These are phyloP conservation scores for Colletotrichum chrysophilum DNA, from an alignment of 2,329 filamentous ascomycete genomes.

Conservation along the genomic window DNA sequence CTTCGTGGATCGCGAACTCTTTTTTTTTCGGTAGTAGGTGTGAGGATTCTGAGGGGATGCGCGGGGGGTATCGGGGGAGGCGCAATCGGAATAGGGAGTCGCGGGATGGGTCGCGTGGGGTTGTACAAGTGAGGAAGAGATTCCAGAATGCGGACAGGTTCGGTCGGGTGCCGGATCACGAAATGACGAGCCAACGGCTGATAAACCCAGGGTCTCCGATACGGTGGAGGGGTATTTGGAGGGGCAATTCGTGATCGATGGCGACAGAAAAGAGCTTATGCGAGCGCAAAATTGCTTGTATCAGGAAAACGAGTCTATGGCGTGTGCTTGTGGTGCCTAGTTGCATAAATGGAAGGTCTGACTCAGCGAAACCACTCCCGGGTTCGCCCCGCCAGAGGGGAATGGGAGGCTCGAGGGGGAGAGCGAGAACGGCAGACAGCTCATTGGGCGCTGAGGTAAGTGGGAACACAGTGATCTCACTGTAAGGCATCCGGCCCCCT, in stretches of 20 bases:
- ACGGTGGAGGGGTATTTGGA: constrained; percentile 18
- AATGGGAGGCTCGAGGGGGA: neutral
- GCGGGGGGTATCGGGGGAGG: neutral
- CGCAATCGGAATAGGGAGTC: neutral
- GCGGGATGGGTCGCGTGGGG: neutral
- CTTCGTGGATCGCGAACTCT: constrained; percentile 3
- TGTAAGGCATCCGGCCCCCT: neutral
- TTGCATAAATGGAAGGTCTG: neutral
- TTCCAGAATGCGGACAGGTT: neutral
- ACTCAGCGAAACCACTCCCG: neutral
- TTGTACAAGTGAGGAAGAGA: neutral
- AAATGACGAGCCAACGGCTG: constrained; percentile 14
- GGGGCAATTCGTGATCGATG: constrained; percentile 19
- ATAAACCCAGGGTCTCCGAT: constrained; percentile 21
- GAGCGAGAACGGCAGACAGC: constrained; percentile 16
- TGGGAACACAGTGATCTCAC: neutral
- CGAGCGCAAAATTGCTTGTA: neutral
- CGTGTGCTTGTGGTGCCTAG: constrained; percentile 1
- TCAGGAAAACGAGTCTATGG: neutral
- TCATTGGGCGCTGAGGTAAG: neutral
- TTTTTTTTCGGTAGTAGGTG: neutral
- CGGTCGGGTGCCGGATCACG: constrained; percentile 5
- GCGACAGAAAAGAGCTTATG: neutral
- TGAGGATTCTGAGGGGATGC: neutral
- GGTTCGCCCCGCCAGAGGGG: neutral